phyloP scores from a whole-genome alignment of 768 basidiomycete genomes.

The Pisolithus orientalis region DNA sequence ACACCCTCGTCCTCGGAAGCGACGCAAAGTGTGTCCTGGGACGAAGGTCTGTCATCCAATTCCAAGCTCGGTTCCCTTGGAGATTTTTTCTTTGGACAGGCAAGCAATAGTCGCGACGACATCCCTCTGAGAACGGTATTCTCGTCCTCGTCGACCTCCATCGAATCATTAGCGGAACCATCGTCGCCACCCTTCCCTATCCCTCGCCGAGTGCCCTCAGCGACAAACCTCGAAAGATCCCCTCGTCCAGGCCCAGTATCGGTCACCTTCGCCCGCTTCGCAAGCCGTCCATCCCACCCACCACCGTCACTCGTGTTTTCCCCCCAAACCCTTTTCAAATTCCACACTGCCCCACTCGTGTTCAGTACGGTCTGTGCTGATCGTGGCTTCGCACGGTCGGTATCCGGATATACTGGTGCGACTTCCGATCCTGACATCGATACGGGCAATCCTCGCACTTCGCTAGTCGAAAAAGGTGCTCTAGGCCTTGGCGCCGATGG shows the following conservation, averaged over 20 bases:
- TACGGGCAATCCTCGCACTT: too few relatives aligned
- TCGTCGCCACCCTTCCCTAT: slow-evolving; percentile 11
- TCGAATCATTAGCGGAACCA: background rate
- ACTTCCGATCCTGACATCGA: too few relatives aligned
- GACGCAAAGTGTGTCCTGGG: slow-evolving; percentile 15
- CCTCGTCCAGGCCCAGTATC: slow-evolving; percentile 10
- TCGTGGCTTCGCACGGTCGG: slow-evolving; percentile 13
- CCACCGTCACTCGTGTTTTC: slow-evolving; percentile 6
- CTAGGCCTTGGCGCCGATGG: background rate
- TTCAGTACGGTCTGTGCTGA: slow-evolving; percentile 39
- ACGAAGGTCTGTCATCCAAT: slow-evolving; percentile 6
- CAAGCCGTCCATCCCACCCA: slow-evolving; percentile 5
- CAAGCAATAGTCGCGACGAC: too few relatives aligned
- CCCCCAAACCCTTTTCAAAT: slow-evolving; percentile 19
- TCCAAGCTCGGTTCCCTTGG: slow-evolving; percentile 9
- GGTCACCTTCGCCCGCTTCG: slow-evolving; percentile 33
- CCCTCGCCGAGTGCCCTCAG: too few relatives aligned
- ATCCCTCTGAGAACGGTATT: slow-evolving; percentile 5
- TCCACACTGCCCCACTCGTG: slow-evolving; percentile 50
- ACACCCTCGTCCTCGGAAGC: slow-evolving; percentile 18
- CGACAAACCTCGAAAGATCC: slow-evolving; percentile 2
- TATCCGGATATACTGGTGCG: background rate
- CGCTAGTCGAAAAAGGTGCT: too few relatives aligned
- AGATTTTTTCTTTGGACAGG: background rate
- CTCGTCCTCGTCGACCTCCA: slow-evolving; percentile 9